Evolutionary conservation across 1,284 basidiomycete genomes (phyloP).

Genomic region (Ceratobasidium sp.): DNA sequence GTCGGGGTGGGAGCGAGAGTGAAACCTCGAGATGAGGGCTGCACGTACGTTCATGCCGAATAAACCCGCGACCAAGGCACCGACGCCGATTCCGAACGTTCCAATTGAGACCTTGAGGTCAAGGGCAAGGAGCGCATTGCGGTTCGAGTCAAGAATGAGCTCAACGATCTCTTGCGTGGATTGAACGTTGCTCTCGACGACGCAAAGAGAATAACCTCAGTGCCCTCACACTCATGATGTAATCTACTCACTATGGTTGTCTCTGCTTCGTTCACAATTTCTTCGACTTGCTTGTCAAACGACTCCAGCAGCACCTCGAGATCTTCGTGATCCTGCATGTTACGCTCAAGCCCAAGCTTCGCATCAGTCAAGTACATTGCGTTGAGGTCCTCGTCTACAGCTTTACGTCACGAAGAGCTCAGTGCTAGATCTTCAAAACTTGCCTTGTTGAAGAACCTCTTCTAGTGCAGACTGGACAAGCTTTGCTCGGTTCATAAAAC

Average conservation of each 20-base stretch:
- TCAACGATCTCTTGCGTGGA: slow-evolving; percentile 98
- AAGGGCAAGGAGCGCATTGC: slow-evolving; percentile 90
- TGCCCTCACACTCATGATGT: neutral
- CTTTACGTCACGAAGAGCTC: neutral
- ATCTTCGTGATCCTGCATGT: slow-evolving; percentile 87
- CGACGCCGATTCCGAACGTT: slow-evolving; percentile 92
- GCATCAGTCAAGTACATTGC: slow-evolving; percentile 93
- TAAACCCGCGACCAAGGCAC: slow-evolving; percentile 90
- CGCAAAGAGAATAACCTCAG: neutral
- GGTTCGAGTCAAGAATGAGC: slow-evolving; percentile 95
- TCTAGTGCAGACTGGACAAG: slow-evolving; percentile 90
- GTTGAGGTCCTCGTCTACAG: slow-evolving; percentile 88
- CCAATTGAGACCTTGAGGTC: slow-evolving; percentile 96
- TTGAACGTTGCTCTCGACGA: slow-evolving; percentile 83
- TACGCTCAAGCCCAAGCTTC: slow-evolving; percentile 69
- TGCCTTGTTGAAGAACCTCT: slow-evolving; percentile 90
- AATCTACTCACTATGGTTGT: slow-evolving; percentile 76
- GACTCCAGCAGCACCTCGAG: slow-evolving; percentile 93
- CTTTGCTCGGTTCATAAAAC: slow-evolving; percentile 90
- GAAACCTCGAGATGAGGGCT: neutral
- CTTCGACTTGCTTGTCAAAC: slow-evolving; percentile 95
- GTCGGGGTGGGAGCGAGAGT: neutral
- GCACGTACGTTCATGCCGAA: slow-evolving; percentile 94
- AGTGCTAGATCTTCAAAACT: slow-evolving; percentile 37
- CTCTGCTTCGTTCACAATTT: slow-evolving; percentile 93